Percentiles rank a stretch among this genome's conserved stretches.
phyloP scores from a whole-genome alignment of 1,139 yeast genomes.

The Kluyveromyces marxianus region DNA sequence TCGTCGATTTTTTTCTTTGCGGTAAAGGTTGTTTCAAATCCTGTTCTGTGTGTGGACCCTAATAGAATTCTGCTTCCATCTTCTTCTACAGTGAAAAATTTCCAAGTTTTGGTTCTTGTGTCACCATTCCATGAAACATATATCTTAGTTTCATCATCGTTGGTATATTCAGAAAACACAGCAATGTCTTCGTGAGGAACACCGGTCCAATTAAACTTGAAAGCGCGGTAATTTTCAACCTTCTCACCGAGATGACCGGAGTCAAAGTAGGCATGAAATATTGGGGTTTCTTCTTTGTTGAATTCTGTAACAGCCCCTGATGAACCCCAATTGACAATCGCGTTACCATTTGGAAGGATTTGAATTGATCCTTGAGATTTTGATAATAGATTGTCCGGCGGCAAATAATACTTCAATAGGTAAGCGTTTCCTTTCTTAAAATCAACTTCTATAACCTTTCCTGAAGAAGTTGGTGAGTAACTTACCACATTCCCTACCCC shows the following conservation, averaged over 20 bases:
- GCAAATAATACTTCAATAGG: slow-evolving; percentile 15
- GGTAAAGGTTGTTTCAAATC: neutral
- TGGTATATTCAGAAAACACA: slow-evolving; percentile 16
- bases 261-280: slow-evolving; percentile 35
- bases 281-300: slow-evolving; percentile 26
- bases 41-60: neutral
- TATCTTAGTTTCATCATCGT: slow-evolving; percentile 16
- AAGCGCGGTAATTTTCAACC: slow-evolving; percentile 35
- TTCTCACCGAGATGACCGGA: slow-evolving; percentile 28
- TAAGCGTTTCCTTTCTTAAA: slow-evolving; percentile 29
- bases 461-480: slow-evolving; percentile 29
- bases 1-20: neutral
- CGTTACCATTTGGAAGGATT: slow-evolving; percentile 34
- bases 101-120: slow-evolving; percentile 33
- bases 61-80: slow-evolving; percentile 11
- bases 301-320: slow-evolving; percentile 36
- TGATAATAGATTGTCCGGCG: neutral
- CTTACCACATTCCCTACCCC: slow-evolving; percentile 27
- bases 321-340: slow-evolving; percentile 37
- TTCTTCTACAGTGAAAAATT: slow-evolving; percentile 16
- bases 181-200: slow-evolving; percentile 33
- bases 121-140: slow-evolving; percentile 39
- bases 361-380: slow-evolving; percentile 22
- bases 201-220: slow-evolving; percentile 35
- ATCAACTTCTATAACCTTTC: slow-evolving; percentile 34